Evolutionary conservation across 2,329 filamentous ascomycete species (phyloP), one percentile per base, ranked within the genome.

Genomic region (Colletotrichum siamense): DNA sequence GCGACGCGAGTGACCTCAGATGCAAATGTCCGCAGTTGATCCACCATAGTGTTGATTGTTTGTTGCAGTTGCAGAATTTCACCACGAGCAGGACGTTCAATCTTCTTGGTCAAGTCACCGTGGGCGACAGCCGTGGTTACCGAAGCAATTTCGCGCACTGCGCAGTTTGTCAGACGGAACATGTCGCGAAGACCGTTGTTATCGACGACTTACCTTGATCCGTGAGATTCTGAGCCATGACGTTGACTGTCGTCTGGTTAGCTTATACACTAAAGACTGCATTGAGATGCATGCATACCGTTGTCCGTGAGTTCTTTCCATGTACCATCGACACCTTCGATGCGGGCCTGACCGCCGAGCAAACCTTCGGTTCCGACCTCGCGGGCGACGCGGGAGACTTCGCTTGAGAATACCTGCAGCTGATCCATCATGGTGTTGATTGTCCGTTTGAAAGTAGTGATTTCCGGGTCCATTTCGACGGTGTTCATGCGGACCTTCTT

Each of bases 341-440:
- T 96, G 84, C 96, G 94, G 75, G 96, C 96, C 84, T 99, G 96
- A 59, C 96, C 96, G 81, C 96, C 96, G 57, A 99, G 92, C 78
- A 97, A 94, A 82, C 96, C 96, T 85, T 99, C 96, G 15, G 96
- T 99, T 80, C 96, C 96, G 88, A 99, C 96, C 86, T 99, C 96
- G 84, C 95, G 95, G 69, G 96, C 96, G 80, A 99, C 93, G 79
- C 95, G 94, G 39, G 96, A 98, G 82, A 99, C 96, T 87, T 99
- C 96, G 85, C 95, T 98, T 79, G 96, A 96, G 85, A 99, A 99
- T 76, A 98, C 95, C 84, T 98, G 96, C 76, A 99, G 90, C 85
- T 98, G 96, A 83, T 99, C 96, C 92, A 99, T 98, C 96, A 99
- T 99, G 79, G 95, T 98, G 85, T 99, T 99, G 88, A 99, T 99